phyloP scores from a whole-genome alignment of 2,329 filamentous ascomycete genomes.

The Graphium sp. region DNA sequence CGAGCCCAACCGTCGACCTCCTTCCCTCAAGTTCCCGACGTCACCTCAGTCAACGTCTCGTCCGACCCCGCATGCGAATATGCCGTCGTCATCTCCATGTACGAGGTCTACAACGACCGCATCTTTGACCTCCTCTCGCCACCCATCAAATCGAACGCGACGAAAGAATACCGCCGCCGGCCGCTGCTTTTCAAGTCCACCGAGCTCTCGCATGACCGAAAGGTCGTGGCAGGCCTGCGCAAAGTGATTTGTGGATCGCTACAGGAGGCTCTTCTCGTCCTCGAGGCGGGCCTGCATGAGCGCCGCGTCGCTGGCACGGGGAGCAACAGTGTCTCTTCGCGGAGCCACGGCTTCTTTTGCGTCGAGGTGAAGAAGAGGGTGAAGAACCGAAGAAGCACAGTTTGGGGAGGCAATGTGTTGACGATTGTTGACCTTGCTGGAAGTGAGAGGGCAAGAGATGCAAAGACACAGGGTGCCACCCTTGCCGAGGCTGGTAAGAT shows the following conservation, averaged over 20 bases:
- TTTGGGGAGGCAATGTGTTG: constrained; percentile 61
- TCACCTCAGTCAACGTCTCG: constrained; percentile 51
- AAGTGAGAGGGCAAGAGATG: constrained; percentile 81
- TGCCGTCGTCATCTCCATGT: constrained; percentile 86
- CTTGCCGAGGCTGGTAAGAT: constrained; percentile 95
- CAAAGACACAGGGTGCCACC: constrained; percentile 85
- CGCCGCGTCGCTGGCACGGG: constrained; percentile 78
- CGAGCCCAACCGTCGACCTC: constrained; percentile 51
- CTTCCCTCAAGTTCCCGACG: constrained; percentile 58
- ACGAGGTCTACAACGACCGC: constrained; percentile 96
- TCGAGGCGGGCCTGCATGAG: constrained; percentile 80
- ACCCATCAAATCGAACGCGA: constrained; percentile 37
- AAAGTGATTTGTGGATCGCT: constrained; percentile 78
- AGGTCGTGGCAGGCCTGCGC: constrained; percentile 78
- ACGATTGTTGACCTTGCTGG: constrained; percentile 88
- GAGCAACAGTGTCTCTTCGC: constrained; percentile 80
- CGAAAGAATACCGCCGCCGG: constrained; percentile 58
- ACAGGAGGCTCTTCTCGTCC: constrained; percentile 71
- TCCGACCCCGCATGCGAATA: constrained; percentile 61
- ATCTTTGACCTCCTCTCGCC: constrained; percentile 84
- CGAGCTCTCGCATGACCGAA: constrained; percentile 74
- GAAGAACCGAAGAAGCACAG: not conserved
- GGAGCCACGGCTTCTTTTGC: constrained; percentile 92
- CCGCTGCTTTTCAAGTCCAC: constrained; percentile 85
- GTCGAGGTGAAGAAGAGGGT: constrained; percentile 79